Conservation (phyloP, 2,329 filamentous ascomycete genomes). For the Arthrinium puccinioides region DNA sequence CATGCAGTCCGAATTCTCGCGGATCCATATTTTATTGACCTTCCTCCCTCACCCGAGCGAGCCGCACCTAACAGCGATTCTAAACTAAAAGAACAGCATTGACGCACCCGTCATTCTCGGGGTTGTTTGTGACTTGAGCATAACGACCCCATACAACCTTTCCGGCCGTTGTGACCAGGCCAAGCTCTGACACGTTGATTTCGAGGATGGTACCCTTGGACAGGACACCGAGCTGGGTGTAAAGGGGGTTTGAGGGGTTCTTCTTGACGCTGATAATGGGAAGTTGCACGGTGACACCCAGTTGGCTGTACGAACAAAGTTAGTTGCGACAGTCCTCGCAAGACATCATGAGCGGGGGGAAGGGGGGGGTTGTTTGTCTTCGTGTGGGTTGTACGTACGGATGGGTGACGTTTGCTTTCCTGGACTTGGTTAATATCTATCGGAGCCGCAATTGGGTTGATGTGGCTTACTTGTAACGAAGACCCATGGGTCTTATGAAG, state of each 20-base stretch:
- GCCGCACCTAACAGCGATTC: no score
- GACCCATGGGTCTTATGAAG: slow-evolving; percentile 70
- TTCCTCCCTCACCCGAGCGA: no score
- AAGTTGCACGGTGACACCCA: slow-evolving; percentile 77
- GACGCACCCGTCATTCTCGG: slow-evolving; percentile 14
- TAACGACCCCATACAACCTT: slow-evolving; percentile 79
- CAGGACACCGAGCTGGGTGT: slow-evolving; percentile 86
- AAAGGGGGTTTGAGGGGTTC: slow-evolving; percentile 80
- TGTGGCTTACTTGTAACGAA: slow-evolving; percentile 23
- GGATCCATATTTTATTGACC: no score
- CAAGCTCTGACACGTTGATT: slow-evolving; percentile 78
- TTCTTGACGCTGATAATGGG: slow-evolving; percentile 64
- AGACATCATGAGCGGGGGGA: neutral
- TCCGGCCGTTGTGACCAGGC: slow-evolving; percentile 76
- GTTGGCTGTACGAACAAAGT: slow-evolving; percentile 28
- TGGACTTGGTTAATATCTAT: no score
- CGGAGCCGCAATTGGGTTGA: neutral
- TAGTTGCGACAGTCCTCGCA: neutral
- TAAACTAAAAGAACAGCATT: neutral
- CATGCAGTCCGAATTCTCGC: no score
- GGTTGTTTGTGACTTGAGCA: slow-evolving; percentile 35
- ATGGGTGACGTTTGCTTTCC: no score
- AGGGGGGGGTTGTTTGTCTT: no score
- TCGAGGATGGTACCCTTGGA: slow-evolving; percentile 75
- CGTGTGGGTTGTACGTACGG: no score